These are phyloP conservation scores for Graphiopsis chlorocephala DNA, from an alignment of 2,329 filamentous ascomycete genomes.

Conservation along the genomic window DNA sequence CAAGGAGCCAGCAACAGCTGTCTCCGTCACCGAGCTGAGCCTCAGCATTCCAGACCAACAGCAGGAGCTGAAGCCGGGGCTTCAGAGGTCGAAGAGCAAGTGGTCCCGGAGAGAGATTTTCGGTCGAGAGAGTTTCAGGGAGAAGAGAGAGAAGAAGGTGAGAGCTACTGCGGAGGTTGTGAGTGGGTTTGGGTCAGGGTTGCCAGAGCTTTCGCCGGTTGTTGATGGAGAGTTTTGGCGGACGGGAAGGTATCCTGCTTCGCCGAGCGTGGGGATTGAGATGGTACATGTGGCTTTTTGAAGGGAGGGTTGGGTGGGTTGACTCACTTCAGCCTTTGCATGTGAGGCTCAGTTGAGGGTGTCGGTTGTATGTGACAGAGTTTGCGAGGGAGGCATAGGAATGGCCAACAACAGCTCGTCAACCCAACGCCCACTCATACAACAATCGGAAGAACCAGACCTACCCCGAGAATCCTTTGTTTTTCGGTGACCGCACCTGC, in stretches of 20 bases:
- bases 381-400: no score
- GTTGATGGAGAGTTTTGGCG: constrained; percentile 12
- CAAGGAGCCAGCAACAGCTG: neutral
- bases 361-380: no score
- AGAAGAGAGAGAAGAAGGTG: neutral
- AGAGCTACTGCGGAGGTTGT: neutral
- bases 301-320: neutral
- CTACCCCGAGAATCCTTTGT: no score
- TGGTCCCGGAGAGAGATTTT: neutral
- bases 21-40: neutral
- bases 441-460: no score
- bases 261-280: neutral
- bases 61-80: neutral
- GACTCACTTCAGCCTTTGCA: neutral
- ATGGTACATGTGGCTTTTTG: neutral
- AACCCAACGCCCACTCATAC: no score
- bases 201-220: constrained; percentile 4
- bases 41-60: neutral
- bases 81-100: neutral
- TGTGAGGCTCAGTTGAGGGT: no score
- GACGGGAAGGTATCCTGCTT: constrained; percentile 1
- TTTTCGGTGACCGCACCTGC: no score
- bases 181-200: no score
- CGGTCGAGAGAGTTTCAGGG: neutral
- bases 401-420: no score